phyloP scores from a whole-genome alignment of 202 grass and related monocot species.

The Panicum hallii region DNA sequence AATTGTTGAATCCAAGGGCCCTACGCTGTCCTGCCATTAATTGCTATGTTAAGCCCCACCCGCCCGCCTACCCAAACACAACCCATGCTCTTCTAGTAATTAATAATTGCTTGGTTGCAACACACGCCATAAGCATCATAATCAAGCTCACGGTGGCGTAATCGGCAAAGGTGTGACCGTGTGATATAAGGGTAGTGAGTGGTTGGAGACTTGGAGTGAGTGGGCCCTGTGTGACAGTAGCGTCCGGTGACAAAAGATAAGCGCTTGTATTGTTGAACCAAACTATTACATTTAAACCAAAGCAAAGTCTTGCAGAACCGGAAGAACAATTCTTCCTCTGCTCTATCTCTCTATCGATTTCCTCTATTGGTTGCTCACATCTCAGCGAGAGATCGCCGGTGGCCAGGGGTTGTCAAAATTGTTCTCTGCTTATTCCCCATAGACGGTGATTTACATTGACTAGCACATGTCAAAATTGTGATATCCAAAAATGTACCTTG shows the following conservation, averaged over 20 bases:
- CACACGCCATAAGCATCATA: background rate
- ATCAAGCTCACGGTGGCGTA: background rate
- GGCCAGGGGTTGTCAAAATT: background rate
- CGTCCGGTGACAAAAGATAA: background rate
- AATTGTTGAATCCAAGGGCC: background rate
- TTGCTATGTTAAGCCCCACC: background rate
- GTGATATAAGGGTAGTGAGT: background rate
- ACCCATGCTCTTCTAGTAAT: background rate
- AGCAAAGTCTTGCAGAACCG: background rate
- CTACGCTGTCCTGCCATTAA: background rate
- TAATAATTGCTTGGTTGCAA: background rate
- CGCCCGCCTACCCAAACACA: background rate
- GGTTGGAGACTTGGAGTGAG: background rate
- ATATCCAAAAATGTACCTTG: constrained; percentile 54
- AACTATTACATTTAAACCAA: background rate
- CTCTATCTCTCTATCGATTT: background rate
- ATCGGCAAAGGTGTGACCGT: background rate
- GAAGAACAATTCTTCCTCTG: background rate
- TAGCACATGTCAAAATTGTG: background rate
- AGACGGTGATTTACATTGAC: background rate
- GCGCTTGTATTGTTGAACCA: background rate
- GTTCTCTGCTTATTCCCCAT: background rate
- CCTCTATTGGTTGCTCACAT: background rate
- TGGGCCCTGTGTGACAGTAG: background rate
- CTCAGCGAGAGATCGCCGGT: background rate